Base-by-base conservation (phyloP, 208 protist genomes). In the Trypanosoma vivax region DNA sequence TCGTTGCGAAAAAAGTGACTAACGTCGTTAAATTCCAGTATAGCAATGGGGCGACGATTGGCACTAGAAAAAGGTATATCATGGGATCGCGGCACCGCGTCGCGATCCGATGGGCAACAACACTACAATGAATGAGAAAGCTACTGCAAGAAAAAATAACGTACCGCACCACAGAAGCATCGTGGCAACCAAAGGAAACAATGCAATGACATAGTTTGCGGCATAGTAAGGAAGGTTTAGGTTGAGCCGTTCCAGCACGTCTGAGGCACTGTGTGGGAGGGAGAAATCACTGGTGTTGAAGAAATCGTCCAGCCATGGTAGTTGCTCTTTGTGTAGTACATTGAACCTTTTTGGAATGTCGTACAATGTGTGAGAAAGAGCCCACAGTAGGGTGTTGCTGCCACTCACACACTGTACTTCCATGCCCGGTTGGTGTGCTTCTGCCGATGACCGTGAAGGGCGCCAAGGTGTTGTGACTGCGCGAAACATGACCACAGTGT, bases 181-280 rank as follows among this genome's bases (percentile, higher is more conserved):
- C 5, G 77, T 73, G 30, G 85, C 54, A 38, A 73, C 79, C 27
- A 81, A 40, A 0, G 42, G 43, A 65, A 82, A 84, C 57, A 63
- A 87, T 23, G 90, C 50, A 43, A 81, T 60, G 0, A 76, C 16
- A 59, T 93, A 93, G 67, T 93, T 93, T 42, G 61, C 70, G 6
- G 60, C 57, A 70, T 89, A 93, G 60, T 88, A 90, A 0, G 86
- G 81, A 34, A 93, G 68, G 53, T 93, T 93, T 1, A 93, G 67
- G 47, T 93, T 93, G 30, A 88, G 37, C 0, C 82, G 72, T 6
- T 59, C 46, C 1, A 73, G 33, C 9, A 75, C 42, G 23, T 90
- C 82, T 35, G 65, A 73, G 33, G 30, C 33, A 27, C 63, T 82
- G 13, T 50, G 54, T 7, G 78, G 80, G 6, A 74, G 34, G 24